These are phyloP conservation scores for Aspergillus niger DNA, from an alignment of 2,329 filamentous ascomycete species.

Conservation along the genomic window DNA sequence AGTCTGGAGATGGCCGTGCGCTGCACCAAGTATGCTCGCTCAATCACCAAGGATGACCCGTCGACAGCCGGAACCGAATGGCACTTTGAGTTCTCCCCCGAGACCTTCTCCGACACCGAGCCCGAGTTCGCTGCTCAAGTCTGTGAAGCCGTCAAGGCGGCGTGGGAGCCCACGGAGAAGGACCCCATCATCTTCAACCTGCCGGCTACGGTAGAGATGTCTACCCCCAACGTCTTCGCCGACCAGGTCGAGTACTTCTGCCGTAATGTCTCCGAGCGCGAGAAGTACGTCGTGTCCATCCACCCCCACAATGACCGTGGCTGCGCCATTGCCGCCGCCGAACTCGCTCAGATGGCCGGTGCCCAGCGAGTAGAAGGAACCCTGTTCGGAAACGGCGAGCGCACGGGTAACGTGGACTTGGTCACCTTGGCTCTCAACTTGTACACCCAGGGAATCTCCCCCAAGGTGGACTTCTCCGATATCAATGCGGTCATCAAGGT, in stretches of 20 bases:
- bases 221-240: slow-evolving; percentile 92
- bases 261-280: slow-evolving; percentile 76
- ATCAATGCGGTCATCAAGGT: slow-evolving; percentile 82
- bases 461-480: slow-evolving; percentile 87
- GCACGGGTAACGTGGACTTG: slow-evolving; percentile 93
- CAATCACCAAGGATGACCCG: slow-evolving; percentile 81
- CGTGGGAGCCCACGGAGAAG: slow-evolving; percentile 80
- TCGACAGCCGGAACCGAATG: slow-evolving; percentile 57
- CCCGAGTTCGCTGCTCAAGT: slow-evolving; percentile 80
- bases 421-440: slow-evolving; percentile 91
- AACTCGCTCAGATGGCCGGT: slow-evolving; percentile 94
- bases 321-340: slow-evolving; percentile 83
- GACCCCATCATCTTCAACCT: slow-evolving; percentile 95
- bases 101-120: slow-evolving; percentile 82
- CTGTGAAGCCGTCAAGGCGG: slow-evolving; percentile 90
- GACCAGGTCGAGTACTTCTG: slow-evolving; percentile 98
- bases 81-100: slow-evolving; percentile 54
- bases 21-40: slow-evolving; percentile 83
- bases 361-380: slow-evolving; percentile 93
- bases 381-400: slow-evolving; percentile 90
- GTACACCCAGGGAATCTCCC: slow-evolving; percentile 88
- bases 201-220: slow-evolving; percentile 92
- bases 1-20: slow-evolving; percentile 78
- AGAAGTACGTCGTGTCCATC: slow-evolving; percentile 84
- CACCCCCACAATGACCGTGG: slow-evolving; percentile 96